phyloP scores from a whole-genome alignment of 2,329 filamentous ascomycete species.

The Truncatella angustata region DNA sequence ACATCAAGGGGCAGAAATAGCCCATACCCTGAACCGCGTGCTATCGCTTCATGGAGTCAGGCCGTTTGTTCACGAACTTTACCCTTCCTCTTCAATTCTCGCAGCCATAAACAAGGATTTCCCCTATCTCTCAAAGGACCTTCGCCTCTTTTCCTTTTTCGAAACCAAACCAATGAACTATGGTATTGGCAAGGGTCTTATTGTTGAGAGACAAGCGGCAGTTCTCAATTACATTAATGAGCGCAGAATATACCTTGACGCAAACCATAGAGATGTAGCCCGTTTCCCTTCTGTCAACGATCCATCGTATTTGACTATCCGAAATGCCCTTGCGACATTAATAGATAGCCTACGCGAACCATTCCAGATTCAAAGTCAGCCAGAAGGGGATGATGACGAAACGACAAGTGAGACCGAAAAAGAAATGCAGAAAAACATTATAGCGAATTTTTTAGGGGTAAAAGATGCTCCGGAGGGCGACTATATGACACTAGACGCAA shows the following conservation, averaged over 20 bases:
- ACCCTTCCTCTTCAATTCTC: slow-evolving; percentile 23
- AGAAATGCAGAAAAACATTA: neutral
- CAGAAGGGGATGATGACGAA: no score
- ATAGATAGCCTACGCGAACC: no score
- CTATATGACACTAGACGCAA: neutral
- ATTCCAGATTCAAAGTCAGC: no score
- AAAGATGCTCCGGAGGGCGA: neutral
- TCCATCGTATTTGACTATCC: slow-evolving; percentile 22
- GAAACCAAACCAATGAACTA: slow-evolving; percentile 27
- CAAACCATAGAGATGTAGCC: slow-evolving; percentile 29
- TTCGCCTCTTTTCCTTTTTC: slow-evolving; percentile 31
- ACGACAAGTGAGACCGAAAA: no score
- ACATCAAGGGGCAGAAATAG: slow-evolving; percentile 29
- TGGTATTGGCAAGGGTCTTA: slow-evolving; percentile 19
- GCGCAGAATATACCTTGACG: slow-evolving; percentile 23
- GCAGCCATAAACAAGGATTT: slow-evolving; percentile 34
- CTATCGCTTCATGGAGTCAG: slow-evolving; percentile 19
- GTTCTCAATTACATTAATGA: slow-evolving; percentile 28
- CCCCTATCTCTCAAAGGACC: slow-evolving; percentile 16
- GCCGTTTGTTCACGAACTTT: slow-evolving; percentile 29
- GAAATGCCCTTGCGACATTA: slow-evolving; percentile 23
- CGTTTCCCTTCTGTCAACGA: slow-evolving; percentile 22
- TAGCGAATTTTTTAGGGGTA: neutral
- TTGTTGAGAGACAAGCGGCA: slow-evolving; percentile 30
- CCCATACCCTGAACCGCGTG: slow-evolving; percentile 22